Base-by-base conservation (phyloP, 140 eudicot species). In the Stevia rebaudiana region DNA sequence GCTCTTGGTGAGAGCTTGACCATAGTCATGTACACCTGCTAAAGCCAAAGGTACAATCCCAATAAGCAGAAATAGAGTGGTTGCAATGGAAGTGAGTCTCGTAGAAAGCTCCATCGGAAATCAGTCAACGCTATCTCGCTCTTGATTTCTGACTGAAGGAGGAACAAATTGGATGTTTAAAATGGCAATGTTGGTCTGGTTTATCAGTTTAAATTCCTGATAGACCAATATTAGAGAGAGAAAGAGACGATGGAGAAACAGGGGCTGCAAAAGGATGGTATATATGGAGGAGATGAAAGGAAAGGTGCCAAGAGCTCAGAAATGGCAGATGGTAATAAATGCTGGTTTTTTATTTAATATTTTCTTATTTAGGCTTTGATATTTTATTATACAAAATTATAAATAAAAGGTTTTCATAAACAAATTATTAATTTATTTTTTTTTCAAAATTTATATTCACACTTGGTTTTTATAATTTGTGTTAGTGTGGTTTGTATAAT, bases 1-100 rank as follows among this genome's bases (percentile, higher is more conserved):
- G 82, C 95, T 80, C 77, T 84, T 84, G 10, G 70, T 74, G 3
- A 88, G 75, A 72, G 96, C 96, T 61, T 84, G 76, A 1, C 80
- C 71, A 63, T 88, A 88, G 58, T 88, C 72, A 67, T 84, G 96
- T 48, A 33, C 85, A 53, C 82, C 78, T 67, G 79, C 95, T 64
- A 86, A 36, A 50, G 86, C 86, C 73, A 69, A 61, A 33, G 90
- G 89, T 59, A 77, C 57, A 76, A 81, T 28, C 18, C 73, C 84
- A 42, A 77, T 47, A 17, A 81, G 40, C 42, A 83, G 63, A 71
- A 86, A 72, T 84, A 86, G 68, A 67, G 81, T 60, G 55, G 69
- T 48, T 66, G 70, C 81, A 19, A 58, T 56, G 10, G 82, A 44
- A 68, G 70, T 65, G 10, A 78, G 74, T 51, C 70, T 82, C 70